These are phyloP conservation scores for Fennellomyces sp. DNA, from an alignment of 371 early-diverging fungal species.

Conservation along the genomic window DNA sequence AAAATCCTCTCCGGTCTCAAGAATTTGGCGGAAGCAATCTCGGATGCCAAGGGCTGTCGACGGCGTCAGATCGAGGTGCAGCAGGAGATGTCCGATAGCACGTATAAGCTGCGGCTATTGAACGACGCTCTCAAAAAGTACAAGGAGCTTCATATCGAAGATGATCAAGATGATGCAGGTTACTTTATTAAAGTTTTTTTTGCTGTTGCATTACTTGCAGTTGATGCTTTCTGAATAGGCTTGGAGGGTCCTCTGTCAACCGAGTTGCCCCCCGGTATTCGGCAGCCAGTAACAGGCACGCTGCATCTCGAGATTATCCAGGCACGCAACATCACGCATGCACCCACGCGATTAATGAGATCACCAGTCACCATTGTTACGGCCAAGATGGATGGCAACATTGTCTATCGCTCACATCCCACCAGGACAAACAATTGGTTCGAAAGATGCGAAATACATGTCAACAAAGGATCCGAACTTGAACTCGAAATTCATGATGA, in stretches of 20 bases:
- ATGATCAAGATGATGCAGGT: slow-evolving; percentile 69
- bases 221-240: too few relatives aligned
- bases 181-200: slow-evolving; percentile 49
- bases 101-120: slow-evolving; percentile 80
- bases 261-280: slow-evolving; percentile 65
- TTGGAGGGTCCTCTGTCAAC: slow-evolving; percentile 32
- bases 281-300: slow-evolving; percentile 76
- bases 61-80: slow-evolving; percentile 67
- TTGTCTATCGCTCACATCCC: slow-evolving; percentile 66
- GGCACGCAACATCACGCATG: slow-evolving; percentile 69
- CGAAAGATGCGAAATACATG: slow-evolving; percentile 82
- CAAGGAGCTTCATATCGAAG: slow-evolving; percentile 79
- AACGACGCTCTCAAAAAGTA: slow-evolving; percentile 84
- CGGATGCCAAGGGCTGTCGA: slow-evolving; percentile 41
- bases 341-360: slow-evolving; percentile 61
- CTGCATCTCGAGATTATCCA: slow-evolving; percentile 68
- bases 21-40: slow-evolving; percentile 52
- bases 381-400: slow-evolving; percentile 83
- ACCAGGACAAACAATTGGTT: slow-evolving; percentile 67
- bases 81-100: slow-evolving; percentile 72
- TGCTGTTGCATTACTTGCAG: too few relatives aligned
- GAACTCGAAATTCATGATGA: slow-evolving; percentile 85
- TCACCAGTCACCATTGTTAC: slow-evolving; percentile 71
- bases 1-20: slow-evolving; percentile 80
- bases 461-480: slow-evolving; percentile 90